phyloP scores from a whole-genome alignment of 352 stramenopile genomes.

The Phytophthora pini region DNA sequence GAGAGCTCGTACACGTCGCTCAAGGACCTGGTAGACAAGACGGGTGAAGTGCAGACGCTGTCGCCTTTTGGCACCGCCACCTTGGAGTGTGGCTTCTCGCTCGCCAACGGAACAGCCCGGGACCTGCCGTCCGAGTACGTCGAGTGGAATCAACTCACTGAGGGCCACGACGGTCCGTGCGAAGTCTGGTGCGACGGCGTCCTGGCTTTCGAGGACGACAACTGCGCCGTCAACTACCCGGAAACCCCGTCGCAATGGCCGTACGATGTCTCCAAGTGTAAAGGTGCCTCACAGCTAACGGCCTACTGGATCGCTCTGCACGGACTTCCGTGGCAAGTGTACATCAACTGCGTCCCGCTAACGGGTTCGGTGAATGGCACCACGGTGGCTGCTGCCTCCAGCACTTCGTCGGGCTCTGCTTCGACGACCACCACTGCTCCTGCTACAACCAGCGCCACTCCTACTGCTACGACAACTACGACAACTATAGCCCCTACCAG shows the following conservation, averaged over 20 bases:
- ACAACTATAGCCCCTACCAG: constrained; percentile 6
- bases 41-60: constrained; percentile 28
- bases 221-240: constrained; percentile 44
- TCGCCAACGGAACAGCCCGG: constrained; percentile 37
- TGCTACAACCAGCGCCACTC: constrained; percentile 14
- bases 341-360: constrained; percentile 32
- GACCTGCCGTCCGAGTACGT: constrained; percentile 40
- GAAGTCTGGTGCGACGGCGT: constrained; percentile 57
- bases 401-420: constrained; percentile 8
- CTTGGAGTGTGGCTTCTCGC: constrained; percentile 41
- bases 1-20: constrained; percentile 54
- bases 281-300: constrained; percentile 30
- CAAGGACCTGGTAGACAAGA: constrained; percentile 41
- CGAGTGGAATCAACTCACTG: constrained; percentile 32
- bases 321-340: constrained; percentile 46
- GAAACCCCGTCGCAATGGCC: constrained; percentile 19
- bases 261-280: constrained; percentile 27
- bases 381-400: not conserved
- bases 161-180: constrained; percentile 51
- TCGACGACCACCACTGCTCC: constrained; percentile 9
- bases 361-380: constrained; percentile 23
- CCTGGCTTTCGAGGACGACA: constrained; percentile 46
- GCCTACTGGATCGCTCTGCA: constrained; percentile 54
- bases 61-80: constrained; percentile 39
- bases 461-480: constrained; percentile 8